Percentiles rank a stretch among this genome's conserved stretches.
Conservation (phyloP, 169 alveolate genomes). For the Cryptosporidium parvum region DNA sequence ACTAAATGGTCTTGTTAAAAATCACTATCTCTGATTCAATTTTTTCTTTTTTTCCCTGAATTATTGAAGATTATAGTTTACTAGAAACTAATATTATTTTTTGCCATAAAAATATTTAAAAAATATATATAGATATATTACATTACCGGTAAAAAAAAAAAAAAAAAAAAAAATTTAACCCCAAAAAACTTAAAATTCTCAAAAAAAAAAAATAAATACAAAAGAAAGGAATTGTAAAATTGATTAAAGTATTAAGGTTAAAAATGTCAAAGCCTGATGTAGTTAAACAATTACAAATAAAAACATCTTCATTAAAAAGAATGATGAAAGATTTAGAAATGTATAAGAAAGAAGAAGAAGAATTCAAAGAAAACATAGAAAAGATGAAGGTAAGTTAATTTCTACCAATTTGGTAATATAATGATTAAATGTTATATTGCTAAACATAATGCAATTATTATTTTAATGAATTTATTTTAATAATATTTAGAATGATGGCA, state of each 20-base stretch:
- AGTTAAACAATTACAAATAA: conserved; percentile 40
- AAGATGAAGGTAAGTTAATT: conserved; percentile 57
- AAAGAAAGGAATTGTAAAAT: background rate
- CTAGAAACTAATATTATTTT: too few species aligned
- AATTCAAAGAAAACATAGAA: conserved; percentile 51
- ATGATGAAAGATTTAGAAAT: conserved; percentile 63
- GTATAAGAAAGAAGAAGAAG: conserved; percentile 63
- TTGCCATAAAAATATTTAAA: background rate
- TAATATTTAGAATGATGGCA: conserved; percentile 53
- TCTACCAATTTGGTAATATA: too few species aligned
- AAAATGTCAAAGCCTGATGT: conserved; percentile 39
- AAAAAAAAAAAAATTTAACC: background rate
- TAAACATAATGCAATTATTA: background rate
- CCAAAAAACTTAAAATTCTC: background rate
- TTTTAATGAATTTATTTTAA: background rate
- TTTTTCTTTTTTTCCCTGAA: too few species aligned
- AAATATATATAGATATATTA: background rate
- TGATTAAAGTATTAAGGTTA: background rate
- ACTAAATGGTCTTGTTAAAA: background rate
- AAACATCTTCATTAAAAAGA: conserved; percentile 47
- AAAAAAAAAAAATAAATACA: background rate
- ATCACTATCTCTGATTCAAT: background rate
- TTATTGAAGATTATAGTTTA: too few species aligned
- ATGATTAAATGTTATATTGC: background rate
- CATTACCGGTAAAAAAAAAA: conserved; percentile 1